Evolutionary conservation across 2,329 filamentous ascomycete genomes (phyloP).

Genomic region (Penicillium oxalicum): DNA sequence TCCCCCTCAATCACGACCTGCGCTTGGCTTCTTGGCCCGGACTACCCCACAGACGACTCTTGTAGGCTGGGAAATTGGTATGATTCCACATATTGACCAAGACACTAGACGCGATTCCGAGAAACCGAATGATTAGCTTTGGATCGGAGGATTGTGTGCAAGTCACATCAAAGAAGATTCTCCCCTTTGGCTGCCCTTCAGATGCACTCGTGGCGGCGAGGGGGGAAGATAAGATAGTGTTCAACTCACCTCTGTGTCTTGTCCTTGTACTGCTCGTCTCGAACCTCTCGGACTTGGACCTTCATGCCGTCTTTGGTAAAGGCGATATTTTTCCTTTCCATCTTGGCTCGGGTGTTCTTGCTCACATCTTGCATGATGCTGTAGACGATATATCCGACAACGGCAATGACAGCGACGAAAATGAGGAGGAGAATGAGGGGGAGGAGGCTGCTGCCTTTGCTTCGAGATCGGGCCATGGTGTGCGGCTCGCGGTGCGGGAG

Average conservation of each 20-base stretch:
- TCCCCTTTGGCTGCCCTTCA: too few relatives aligned
- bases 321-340: conserved; percentile 59
- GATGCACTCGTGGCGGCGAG: too few relatives aligned
- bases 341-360: conserved; percentile 52
- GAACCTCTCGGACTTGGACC: conserved; percentile 55
- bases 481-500: neutral
- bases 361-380: conserved; percentile 54
- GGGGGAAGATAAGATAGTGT: neutral
- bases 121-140: neutral
- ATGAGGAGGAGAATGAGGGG: conserved; percentile 54
- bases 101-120: conserved; percentile 27
- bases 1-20: conserved; percentile 18
- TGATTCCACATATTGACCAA: conserved; percentile 48
- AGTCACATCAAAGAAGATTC: too few relatives aligned
- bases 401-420: conserved; percentile 46
- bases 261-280: conserved; percentile 54
- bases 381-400: conserved; percentile 54
- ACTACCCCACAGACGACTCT: conserved; percentile 41
- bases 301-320: conserved; percentile 57
- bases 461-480: conserved; percentile 16
- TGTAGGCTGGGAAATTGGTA: conserved; percentile 42
- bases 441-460: conserved; percentile 38
- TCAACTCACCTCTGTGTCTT: conserved; percentile 49
- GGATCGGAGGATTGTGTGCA: neutral
- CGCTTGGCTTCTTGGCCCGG: conserved; percentile 21